Evolutionary conservation across 2,329 filamentous ascomycete species (phyloP).

Genomic region (Penicillium sp.): DNA sequence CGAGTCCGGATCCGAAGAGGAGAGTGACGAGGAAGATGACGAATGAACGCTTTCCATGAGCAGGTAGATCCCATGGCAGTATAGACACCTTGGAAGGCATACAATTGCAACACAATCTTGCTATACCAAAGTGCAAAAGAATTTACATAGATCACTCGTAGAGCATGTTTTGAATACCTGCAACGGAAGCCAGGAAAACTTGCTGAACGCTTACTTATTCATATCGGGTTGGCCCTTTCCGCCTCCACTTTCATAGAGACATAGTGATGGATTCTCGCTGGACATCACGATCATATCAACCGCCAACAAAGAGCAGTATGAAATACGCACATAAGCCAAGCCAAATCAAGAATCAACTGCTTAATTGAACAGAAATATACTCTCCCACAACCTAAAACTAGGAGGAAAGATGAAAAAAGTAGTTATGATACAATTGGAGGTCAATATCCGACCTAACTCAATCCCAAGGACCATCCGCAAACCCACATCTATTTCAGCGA

Average conservation of each 20-base stretch:
- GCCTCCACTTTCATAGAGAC: too few relatives aligned
- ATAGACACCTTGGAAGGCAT: constrained; percentile 2
- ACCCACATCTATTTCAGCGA: neutral
- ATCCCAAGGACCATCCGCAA: neutral
- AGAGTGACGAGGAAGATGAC: constrained; percentile 38
- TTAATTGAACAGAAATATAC: constrained; percentile 1
- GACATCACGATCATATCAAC: too few relatives aligned
- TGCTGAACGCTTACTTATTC: too few relatives aligned
- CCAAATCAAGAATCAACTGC: neutral
- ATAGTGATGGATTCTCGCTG: too few relatives aligned
- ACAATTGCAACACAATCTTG: constrained; percentile 6
- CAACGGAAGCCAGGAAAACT: too few relatives aligned
- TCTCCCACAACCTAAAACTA: neutral
- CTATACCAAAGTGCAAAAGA: neutral
- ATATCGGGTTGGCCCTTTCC: too few relatives aligned
- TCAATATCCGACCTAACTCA: constrained; percentile 12
- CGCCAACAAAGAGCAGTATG: neutral
- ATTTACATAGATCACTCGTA: neutral
- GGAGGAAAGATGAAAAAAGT: constrained; percentile 7
- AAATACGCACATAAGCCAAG: neutral
- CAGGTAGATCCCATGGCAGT: constrained; percentile 8
- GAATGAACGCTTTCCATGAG: constrained; percentile 23
- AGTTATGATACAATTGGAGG: constrained; percentile 24
- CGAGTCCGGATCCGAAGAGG: constrained; percentile 49
- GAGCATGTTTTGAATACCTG: neutral